Percentiles rank a stretch among this genome's conserved stretches.
Conservation (phyloP, 108 stramenopile genomes). For the Cyclotella cryptica region DNA sequence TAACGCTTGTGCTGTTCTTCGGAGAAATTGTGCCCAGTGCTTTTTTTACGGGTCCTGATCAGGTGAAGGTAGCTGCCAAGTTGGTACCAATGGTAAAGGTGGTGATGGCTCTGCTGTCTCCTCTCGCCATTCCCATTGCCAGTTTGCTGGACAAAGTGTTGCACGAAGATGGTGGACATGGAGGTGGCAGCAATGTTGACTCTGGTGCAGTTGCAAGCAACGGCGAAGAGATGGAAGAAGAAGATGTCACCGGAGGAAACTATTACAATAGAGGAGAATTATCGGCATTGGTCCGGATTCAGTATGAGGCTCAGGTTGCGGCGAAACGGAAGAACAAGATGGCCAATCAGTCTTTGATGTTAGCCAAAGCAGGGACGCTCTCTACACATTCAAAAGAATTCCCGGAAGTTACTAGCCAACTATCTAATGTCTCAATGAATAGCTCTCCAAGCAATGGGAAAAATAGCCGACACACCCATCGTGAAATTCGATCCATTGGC, state of each 20-base stretch:
- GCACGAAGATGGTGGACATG: constrained; percentile 65
- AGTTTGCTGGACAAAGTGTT: constrained; percentile 78
- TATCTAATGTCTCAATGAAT: background rate
- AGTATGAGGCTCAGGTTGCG: constrained; percentile 48
- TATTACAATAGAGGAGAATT: constrained; percentile 46
- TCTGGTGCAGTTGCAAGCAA: constrained; percentile 20
- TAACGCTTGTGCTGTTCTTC: constrained; percentile 91
- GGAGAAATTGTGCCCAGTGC: constrained; percentile 64
- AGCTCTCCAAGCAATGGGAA: background rate
- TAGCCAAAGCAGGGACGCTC: background rate
- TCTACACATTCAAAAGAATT: background rate
- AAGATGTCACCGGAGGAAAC: constrained; percentile 44
- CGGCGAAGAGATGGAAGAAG: constrained; percentile 33
- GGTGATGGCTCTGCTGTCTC: constrained; percentile 80
- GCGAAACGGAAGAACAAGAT: constrained; percentile 21
- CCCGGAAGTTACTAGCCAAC: background rate
- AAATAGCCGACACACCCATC: constrained; percentile 6
- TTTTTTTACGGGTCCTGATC: constrained; percentile 93
- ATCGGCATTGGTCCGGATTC: constrained; percentile 46
- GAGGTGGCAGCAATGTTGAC: constrained; percentile 26
- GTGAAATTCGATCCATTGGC: constrained; percentile 12
- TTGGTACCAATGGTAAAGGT: constrained; percentile 83
- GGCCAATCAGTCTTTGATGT: constrained; percentile 17
- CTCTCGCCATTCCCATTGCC: constrained; percentile 91
- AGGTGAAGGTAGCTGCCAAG: constrained; percentile 78